Evolutionary conservation across 164 flowering plant genomes (phyloP).

Genomic region (Echeveria elegans): DNA sequence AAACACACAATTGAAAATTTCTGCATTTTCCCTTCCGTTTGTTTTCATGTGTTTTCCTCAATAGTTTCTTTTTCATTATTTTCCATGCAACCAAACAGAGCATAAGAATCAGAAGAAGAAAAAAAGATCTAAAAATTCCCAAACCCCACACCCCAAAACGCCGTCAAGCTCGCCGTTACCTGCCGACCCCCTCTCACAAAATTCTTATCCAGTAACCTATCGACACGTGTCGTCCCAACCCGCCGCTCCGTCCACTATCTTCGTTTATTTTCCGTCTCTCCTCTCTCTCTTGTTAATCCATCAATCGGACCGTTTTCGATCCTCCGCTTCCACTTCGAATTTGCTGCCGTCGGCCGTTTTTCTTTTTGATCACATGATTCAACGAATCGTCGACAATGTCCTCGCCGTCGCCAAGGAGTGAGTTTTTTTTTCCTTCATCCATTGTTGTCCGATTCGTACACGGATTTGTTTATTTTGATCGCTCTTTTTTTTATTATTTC

Average conservation of each 20-base stretch:
- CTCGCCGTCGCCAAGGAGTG: constrained; percentile 90
- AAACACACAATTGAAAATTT: no score
- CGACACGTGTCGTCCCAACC: constrained; percentile 1
- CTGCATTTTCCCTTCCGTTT: no score
- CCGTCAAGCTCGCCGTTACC: neutral
- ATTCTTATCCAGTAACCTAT: neutral
- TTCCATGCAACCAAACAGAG: no score
- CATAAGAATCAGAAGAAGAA: no score
- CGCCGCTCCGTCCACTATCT: neutral
- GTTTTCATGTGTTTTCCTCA: no score
- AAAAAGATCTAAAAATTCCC: no score
- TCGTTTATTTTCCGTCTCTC: neutral
- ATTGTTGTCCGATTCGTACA: no score
- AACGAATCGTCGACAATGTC: constrained; percentile 66
- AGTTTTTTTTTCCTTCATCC: constrained; percentile 21
- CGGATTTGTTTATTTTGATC: neutral
- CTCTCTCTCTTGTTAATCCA: neutral
- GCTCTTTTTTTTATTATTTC: neutral
- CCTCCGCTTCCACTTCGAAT: neutral
- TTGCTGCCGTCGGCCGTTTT: neutral
- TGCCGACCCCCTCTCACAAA: neutral
- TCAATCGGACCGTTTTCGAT: neutral
- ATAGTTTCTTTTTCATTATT: no score
- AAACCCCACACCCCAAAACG: neutral
- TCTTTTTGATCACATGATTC: constrained; percentile 30